These are phyloP conservation scores for Lathyrus aphaca DNA, from an alignment of 306 rosid genomes.

Conservation along the genomic window DNA sequence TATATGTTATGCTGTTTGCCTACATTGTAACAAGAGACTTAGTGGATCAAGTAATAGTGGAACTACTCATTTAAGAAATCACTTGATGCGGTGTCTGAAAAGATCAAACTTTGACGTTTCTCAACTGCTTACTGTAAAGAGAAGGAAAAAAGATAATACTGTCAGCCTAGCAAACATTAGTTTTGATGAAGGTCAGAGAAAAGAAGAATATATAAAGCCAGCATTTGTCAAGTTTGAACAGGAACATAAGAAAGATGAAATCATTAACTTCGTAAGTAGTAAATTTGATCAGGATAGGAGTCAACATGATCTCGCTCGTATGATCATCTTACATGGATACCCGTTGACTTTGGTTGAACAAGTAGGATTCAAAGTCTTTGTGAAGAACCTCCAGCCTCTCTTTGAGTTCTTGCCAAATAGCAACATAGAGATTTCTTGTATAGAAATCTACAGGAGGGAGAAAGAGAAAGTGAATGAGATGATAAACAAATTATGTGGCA, in stretches of 20 bases:
- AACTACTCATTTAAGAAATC: slow-evolving; percentile 95
- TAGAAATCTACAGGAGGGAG: slow-evolving; percentile 76
- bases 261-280: slow-evolving; percentile 59
- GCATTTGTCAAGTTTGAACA: slow-evolving; percentile 72
- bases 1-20: slow-evolving; percentile 85
- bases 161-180: slow-evolving; percentile 58
- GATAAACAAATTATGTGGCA: slow-evolving; percentile 65
- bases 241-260: slow-evolving; percentile 80
- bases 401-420: slow-evolving; percentile 75
- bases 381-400: slow-evolving; percentile 91
- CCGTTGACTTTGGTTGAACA: slow-evolving; percentile 84
- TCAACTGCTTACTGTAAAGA: slow-evolving; percentile 89
- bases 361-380: slow-evolving; percentile 94
- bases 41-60: slow-evolving; percentile 99
- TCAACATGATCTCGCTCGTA: slow-evolving; percentile 90
- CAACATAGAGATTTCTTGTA: slow-evolving; percentile 65
- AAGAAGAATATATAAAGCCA: slow-evolving; percentile 74
- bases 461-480: slow-evolving; percentile 63
- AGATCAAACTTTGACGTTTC: slow-evolving; percentile 89
- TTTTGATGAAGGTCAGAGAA: slow-evolving; percentile 79
- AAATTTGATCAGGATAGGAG: slow-evolving; percentile 89
- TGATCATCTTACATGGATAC: slow-evolving; percentile 90
- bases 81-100: slow-evolving; percentile 92
- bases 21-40: slow-evolving; percentile 93
- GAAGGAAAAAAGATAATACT: slow-evolving; percentile 78